These are phyloP conservation scores for Corynascus novoguineensis DNA, from an alignment of 495 filamentous ascomycete genomes.

Conservation along the genomic window DNA sequence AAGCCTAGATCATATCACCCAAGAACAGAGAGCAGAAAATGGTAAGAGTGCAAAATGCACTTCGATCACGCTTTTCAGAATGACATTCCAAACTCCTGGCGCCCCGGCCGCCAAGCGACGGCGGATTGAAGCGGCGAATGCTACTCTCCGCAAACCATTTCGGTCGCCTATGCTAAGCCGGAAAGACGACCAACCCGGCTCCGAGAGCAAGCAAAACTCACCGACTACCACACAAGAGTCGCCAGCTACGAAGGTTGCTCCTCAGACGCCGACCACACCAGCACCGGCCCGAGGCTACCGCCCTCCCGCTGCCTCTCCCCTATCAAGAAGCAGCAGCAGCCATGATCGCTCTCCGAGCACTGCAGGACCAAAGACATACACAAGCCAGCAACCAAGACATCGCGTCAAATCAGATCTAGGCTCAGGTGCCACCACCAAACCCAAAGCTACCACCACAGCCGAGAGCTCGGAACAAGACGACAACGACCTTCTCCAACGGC, in stretches of 20 bases:
- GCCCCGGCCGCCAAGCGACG: constrained; percentile 28
- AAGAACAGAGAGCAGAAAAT: background rate
- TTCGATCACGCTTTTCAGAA: background rate
- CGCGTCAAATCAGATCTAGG: background rate
- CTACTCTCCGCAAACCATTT: constrained; percentile 28
- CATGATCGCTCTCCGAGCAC: background rate
- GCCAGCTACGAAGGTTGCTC: background rate
- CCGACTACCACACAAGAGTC: background rate
- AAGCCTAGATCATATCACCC: background rate
- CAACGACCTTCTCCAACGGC: background rate
- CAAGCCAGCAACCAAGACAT: too few species aligned
- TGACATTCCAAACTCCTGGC: constrained; percentile 22
- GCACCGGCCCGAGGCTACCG: background rate
- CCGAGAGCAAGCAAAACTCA: background rate
- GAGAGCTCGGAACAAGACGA: background rate
- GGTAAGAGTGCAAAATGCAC: constrained; percentile 8
- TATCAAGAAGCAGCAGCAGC: background rate
- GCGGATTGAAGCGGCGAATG: constrained; percentile 27
- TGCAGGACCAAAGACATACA: background rate
- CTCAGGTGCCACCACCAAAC: background rate
- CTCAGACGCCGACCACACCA: background rate
- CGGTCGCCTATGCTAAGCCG: constrained; percentile 27
- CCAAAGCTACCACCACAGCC: background rate
- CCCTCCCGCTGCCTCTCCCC: background rate
- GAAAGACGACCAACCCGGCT: background rate